Conservation (phyloP, 805 yeast genomes). For the Sungouiozyma intestinalis region DNA sequence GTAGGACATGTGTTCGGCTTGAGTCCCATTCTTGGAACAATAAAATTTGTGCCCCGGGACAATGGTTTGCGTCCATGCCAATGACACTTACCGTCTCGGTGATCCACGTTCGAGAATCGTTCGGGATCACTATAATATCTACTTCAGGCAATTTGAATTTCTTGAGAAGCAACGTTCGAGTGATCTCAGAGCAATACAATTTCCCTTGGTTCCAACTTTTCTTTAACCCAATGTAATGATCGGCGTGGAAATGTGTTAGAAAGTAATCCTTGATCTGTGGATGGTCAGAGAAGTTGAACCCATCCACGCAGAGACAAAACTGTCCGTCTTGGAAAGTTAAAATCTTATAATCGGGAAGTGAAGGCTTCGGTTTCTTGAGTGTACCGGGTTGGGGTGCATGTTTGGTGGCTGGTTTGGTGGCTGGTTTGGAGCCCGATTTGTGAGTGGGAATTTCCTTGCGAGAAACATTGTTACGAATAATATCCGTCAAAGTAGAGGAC, state of each 20-base stretch:
- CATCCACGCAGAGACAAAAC: slow-evolving; percentile 50
- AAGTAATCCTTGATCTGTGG: slow-evolving; percentile 42
- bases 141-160: slow-evolving; percentile 42
- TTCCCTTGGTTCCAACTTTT: slow-evolving; percentile 66
- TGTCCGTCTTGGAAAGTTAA: slow-evolving; percentile 31
- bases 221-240: slow-evolving; percentile 82
- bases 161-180: slow-evolving; percentile 45
- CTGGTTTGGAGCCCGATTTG: background rate
- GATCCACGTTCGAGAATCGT: slow-evolving; percentile 32
- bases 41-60: slow-evolving; percentile 89
- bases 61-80: slow-evolving; percentile 80
- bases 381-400: background rate
- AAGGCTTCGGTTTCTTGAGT: slow-evolving; percentile 12
- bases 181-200: slow-evolving; percentile 64
- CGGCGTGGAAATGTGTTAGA: slow-evolving; percentile 82
- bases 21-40: slow-evolving; percentile 41
- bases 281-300: slow-evolving; percentile 38
- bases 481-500: slow-evolving; percentile 1
- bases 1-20: slow-evolving; percentile 2
- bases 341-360: slow-evolving; percentile 47
- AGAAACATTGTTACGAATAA: background rate
- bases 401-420: background rate
- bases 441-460: background rate
- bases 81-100: slow-evolving; percentile 43
- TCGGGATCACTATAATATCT: slow-evolving; percentile 32